Conservation (phyloP, 805 yeast genomes). For the Citeromyces nyonsensis region DNA sequence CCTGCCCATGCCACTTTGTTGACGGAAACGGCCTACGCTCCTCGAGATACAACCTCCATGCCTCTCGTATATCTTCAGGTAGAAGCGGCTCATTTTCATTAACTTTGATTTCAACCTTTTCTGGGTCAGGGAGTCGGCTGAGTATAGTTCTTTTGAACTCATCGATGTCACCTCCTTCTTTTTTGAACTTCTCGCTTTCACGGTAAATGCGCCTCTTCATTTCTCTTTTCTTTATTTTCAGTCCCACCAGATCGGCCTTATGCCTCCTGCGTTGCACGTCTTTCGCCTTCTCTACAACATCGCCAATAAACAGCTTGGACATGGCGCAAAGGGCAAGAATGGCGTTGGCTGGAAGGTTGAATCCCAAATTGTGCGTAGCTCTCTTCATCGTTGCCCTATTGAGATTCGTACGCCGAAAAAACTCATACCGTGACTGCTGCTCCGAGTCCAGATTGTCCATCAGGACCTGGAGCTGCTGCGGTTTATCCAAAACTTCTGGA, state of each 20-base stretch:
- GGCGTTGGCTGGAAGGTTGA: conserved; percentile 63
- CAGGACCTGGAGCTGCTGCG: conserved; percentile 45
- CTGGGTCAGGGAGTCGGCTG: neutral
- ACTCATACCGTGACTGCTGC: conserved; percentile 80
- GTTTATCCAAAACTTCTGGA: conserved; percentile 20
- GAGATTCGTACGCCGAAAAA: conserved; percentile 64
- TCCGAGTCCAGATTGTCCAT: conserved; percentile 63
- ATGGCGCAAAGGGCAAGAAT: conserved; percentile 76
- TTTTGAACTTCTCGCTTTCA: conserved; percentile 1
- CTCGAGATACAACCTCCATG: conserved; percentile 61
- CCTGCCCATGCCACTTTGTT: conserved; percentile 58
- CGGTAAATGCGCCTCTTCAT: conserved; percentile 7
- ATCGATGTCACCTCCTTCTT: conserved; percentile 5
- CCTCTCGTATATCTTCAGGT: conserved; percentile 80
- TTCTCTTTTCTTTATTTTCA: conserved; percentile 23
- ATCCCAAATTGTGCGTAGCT: conserved; percentile 66
- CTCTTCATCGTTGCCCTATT: conserved; percentile 67
- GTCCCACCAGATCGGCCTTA: conserved; percentile 21
- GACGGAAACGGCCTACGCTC: conserved; percentile 50
- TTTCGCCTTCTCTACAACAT: conserved; percentile 68
- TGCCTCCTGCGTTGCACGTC: conserved; percentile 47
- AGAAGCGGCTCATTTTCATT: conserved; percentile 38
- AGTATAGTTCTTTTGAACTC: conserved; percentile 14
- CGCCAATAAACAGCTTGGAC: conserved; percentile 83
- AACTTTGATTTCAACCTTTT: conserved; percentile 1